Percentiles rank a stretch among this genome's conserved stretches.
Conservation (phyloP, 768 basidiomycete species). For the Suillus placidus region DNA sequence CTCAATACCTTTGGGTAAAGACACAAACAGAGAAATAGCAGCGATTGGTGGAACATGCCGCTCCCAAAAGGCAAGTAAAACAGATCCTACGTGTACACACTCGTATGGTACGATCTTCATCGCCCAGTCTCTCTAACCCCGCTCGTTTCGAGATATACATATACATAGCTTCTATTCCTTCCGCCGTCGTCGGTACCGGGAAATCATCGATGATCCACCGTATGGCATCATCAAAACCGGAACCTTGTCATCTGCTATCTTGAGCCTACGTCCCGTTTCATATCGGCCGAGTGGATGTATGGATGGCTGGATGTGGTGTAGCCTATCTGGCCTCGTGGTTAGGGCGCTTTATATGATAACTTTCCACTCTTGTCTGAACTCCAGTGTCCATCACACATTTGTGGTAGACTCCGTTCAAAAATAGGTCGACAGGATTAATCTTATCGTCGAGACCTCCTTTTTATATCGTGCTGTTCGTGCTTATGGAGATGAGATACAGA, state of each 20-base stretch:
- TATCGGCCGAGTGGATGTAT: background rate
- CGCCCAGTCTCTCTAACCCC: background rate
- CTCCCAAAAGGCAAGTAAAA: background rate
- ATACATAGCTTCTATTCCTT: background rate
- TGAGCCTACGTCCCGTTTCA: constrained; percentile 1
- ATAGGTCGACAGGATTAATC: background rate
- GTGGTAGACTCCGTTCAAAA: background rate
- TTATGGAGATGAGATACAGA: background rate
- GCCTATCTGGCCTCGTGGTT: background rate
- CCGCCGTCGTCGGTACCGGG: constrained; percentile 5
- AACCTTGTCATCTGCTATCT: background rate
- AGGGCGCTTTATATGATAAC: background rate
- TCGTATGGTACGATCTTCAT: background rate
- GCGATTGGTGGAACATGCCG: background rate
- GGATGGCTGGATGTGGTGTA: background rate
- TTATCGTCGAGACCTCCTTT: background rate
- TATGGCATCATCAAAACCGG: constrained; percentile 1
- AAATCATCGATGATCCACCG: constrained; percentile 1
- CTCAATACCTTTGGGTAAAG: background rate
- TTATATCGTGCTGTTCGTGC: background rate
- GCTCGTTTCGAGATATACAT: background rate
- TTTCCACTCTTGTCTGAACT: background rate
- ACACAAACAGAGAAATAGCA: background rate
- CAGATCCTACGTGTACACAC: background rate
- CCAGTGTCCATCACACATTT: background rate